These are phyloP conservation scores for Phanerochaete sordida DNA, from an alignment of 768 basidiomycete genomes.

Conservation along the genomic window DNA sequence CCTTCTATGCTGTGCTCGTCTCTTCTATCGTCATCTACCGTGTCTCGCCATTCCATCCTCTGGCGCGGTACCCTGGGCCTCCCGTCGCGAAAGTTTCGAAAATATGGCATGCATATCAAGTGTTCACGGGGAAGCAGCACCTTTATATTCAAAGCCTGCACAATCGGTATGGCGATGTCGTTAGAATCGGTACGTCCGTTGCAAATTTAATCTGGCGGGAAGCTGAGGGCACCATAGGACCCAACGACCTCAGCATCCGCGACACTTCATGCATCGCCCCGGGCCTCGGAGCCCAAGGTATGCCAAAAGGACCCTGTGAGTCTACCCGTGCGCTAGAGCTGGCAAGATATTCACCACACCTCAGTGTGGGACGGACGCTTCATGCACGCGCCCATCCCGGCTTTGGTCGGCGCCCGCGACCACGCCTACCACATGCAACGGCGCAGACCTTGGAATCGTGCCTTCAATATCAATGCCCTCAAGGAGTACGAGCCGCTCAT, in stretches of 20 bases:
- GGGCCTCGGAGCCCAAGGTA: constrained; percentile 12
- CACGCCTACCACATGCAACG: constrained; percentile 35
- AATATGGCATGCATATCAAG: constrained; percentile 34
- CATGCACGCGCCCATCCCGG: background rate
- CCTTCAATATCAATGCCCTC: constrained; percentile 35
- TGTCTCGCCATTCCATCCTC: constrained; percentile 50
- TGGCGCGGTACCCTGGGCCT: constrained; percentile 50
- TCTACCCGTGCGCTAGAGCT: too few relatives aligned
- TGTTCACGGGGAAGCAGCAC: constrained; percentile 33
- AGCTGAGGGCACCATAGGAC: constrained; percentile 17
- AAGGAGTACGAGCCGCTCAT: constrained; percentile 41
- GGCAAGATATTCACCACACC: background rate
- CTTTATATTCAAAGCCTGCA: constrained; percentile 26
- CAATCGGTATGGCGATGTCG: constrained; percentile 31
- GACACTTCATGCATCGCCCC: constrained; percentile 9
- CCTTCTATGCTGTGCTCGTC: background rate
- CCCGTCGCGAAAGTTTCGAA: constrained; percentile 39
- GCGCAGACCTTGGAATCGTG: constrained; percentile 41
- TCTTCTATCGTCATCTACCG: constrained; percentile 33
- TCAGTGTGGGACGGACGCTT: background rate
- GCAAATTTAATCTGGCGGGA: background rate
- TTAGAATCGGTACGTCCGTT: constrained; percentile 30
- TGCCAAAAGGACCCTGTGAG: constrained; percentile 17
- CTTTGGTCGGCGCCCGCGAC: constrained; percentile 32
- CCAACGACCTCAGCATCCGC: constrained; percentile 16